These are phyloP conservation scores for Sordaria brevicollis DNA, from an alignment of 495 filamentous ascomycete species.

Conservation along the genomic window DNA sequence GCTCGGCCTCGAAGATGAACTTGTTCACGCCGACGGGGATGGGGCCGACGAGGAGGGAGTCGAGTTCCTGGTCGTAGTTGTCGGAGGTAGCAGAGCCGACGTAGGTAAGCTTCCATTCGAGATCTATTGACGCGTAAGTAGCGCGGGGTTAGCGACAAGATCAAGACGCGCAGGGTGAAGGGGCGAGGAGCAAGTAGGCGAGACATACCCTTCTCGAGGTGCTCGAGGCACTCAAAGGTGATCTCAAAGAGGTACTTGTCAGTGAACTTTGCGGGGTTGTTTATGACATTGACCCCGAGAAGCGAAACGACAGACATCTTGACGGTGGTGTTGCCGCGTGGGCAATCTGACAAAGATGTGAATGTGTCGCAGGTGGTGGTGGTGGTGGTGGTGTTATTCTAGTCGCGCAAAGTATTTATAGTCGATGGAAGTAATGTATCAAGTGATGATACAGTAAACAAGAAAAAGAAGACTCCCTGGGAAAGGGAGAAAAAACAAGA, in stretches of 20 bases:
- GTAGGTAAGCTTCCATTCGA: slow-evolving; percentile 99
- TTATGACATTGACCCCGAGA: slow-evolving; percentile 85
- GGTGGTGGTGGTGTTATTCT: background rate
- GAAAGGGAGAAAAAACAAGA: background rate
- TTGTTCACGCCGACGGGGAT: slow-evolving; percentile 97
- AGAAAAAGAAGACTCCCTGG: background rate
- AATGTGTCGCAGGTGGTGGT: background rate
- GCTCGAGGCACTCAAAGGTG: slow-evolving; percentile 93
- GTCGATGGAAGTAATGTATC: background rate
- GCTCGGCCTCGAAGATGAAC: slow-evolving; percentile 93
- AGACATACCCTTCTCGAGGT: slow-evolving; percentile 69
- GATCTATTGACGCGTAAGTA: slow-evolving; percentile 47
- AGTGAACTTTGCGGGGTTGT: slow-evolving; percentile 89
- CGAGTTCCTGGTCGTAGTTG: slow-evolving; percentile 96
- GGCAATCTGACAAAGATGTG: background rate
- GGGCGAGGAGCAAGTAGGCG: background rate
- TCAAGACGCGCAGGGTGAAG: background rate
- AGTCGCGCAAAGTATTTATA: background rate
- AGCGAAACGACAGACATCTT: slow-evolving; percentile 96
- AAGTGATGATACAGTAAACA: background rate
- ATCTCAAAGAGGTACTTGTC: slow-evolving; percentile 93
- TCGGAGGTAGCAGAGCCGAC: slow-evolving; percentile 97
- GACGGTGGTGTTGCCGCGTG: slow-evolving; percentile 9
- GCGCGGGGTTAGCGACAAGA: background rate
- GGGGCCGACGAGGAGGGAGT: slow-evolving; percentile 89